phyloP scores from a whole-genome alignment of 2,329 filamentous ascomycete species.

The Elsinoe australis region DNA sequence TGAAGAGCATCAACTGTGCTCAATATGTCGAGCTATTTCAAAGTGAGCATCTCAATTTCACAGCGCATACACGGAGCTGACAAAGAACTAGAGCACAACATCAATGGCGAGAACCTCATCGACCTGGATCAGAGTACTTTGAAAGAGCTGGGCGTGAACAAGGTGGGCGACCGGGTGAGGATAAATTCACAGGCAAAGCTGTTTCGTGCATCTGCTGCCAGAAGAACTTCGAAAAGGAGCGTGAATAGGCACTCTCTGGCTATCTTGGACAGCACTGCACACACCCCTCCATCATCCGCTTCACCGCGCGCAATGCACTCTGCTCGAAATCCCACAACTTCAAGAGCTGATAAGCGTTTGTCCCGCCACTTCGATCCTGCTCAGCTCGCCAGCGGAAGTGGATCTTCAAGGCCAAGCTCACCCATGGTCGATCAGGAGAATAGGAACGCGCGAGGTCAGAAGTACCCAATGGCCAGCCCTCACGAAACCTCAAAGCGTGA shows the following conservation, averaged over 20 bases:
- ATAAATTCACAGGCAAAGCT: constrained; percentile 51
- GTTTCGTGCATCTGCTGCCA: constrained; percentile 43
- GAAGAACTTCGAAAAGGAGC: constrained; percentile 55
- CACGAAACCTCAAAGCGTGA: constrained; percentile 48
- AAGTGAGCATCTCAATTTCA: constrained; percentile 36
- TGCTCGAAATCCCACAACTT: constrained; percentile 39
- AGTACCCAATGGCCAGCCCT: constrained; percentile 54
- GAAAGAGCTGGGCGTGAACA: constrained; percentile 97
- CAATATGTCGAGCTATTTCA: constrained; percentile 88
- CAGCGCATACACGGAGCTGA: constrained; percentile 20
- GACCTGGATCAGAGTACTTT: constrained; percentile 95
- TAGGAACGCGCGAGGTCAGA: constrained; percentile 45
- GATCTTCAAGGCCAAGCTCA: constrained; percentile 60
- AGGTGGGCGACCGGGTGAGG: constrained; percentile 90
- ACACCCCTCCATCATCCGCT: constrained; percentile 18
- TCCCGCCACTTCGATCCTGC: constrained; percentile 39
- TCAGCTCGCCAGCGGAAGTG: constrained; percentile 43
- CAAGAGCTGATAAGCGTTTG: constrained; percentile 42
- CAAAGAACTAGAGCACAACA: constrained; percentile 62
- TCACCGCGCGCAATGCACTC: constrained; percentile 38
- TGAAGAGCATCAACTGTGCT: constrained; percentile 81
- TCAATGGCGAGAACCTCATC: constrained; percentile 92
- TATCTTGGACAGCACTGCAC: constrained; percentile 62
- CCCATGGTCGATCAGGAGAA: constrained; percentile 58
- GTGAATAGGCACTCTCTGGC: constrained; percentile 75